These are phyloP conservation scores for Phragmites australis DNA, from an alignment of 176 grass and related monocot genomes.

Conservation along the genomic window DNA sequence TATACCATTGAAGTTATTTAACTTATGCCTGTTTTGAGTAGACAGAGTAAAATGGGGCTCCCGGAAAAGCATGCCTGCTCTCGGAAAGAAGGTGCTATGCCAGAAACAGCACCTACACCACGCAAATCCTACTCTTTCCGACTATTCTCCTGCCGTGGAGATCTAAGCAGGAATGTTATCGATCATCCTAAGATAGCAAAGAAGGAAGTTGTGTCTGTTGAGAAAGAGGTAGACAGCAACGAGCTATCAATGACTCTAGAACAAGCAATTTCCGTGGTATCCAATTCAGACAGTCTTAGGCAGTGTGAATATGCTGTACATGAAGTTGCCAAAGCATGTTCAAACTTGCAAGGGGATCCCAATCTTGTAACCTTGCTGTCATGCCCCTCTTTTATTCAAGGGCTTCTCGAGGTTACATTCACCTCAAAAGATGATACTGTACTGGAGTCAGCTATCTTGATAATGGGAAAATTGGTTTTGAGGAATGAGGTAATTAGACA, in stretches of 20 bases:
- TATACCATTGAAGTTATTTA: conserved; percentile 37
- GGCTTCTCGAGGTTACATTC: conserved; percentile 90
- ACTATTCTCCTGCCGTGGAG: conserved; percentile 73
- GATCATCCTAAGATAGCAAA: conserved; percentile 60
- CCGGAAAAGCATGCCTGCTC: conserved; percentile 44
- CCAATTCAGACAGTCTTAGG: conserved; percentile 69
- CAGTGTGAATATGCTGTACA: conserved; percentile 70
- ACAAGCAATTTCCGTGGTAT: conserved; percentile 70
- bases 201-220: conserved; percentile 49
- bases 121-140: conserved; percentile 77
- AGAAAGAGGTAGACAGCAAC: conserved; percentile 46
- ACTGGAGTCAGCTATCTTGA: conserved; percentile 76
- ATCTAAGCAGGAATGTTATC: conserved; percentile 69
- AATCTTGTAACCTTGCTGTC: conserved; percentile 55
- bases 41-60: conserved; percentile 89
- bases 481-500: conserved; percentile 81
- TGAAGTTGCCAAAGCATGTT: conserved; percentile 71
- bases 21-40: conserved; percentile 82
- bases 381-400: conserved; percentile 78
- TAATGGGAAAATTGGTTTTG: conserved; percentile 68
- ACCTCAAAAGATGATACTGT: conserved; percentile 90
- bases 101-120: conserved; percentile 40
- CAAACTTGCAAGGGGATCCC: conserved; percentile 49
- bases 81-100: conserved; percentile 40
- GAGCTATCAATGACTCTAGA: conserved; percentile 56